Evolutionary conservation across 1,284 basidiomycete species (phyloP).

Genomic region (Xerocomus nothofagi): DNA sequence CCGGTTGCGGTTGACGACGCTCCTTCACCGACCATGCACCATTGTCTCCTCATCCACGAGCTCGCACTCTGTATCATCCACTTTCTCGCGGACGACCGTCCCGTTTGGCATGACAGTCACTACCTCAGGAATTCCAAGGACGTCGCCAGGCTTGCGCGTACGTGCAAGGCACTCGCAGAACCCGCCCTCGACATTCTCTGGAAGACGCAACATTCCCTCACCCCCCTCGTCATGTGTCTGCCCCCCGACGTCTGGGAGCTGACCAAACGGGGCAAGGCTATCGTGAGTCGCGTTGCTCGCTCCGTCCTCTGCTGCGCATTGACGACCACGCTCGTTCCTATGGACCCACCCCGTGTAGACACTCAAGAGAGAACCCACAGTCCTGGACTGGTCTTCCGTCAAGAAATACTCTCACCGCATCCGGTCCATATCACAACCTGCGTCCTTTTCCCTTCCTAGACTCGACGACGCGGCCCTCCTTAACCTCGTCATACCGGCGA

Average conservation of each 20-base stretch:
- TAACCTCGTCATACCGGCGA: slow-evolving; percentile 21
- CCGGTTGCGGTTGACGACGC: neutral
- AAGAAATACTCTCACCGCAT: slow-evolving; percentile 31
- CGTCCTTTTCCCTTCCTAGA: slow-evolving; percentile 22
- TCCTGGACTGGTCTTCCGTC: slow-evolving; percentile 25
- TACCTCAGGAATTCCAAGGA: slow-evolving; percentile 25
- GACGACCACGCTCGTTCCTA: neutral
- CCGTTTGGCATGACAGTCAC: slow-evolving; percentile 17
- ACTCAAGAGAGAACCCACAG: slow-evolving; percentile 21
- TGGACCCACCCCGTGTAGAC: slow-evolving; percentile 12
- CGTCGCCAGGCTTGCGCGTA: slow-evolving; percentile 29
- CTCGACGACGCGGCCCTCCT: slow-evolving; percentile 26
- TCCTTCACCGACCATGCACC: slow-evolving; percentile 25
- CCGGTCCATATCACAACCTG: slow-evolving; percentile 24
- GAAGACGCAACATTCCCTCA: slow-evolving; percentile 31
- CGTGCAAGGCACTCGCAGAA: slow-evolving; percentile 31
- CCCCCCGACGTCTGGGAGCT: slow-evolving; percentile 27
- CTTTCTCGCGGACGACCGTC: slow-evolving; percentile 27
- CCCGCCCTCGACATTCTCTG: slow-evolving; percentile 34
- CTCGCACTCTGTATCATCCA: slow-evolving; percentile 28
- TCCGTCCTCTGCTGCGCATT: neutral
- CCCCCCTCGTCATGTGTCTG: slow-evolving; percentile 33
- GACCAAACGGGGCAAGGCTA: slow-evolving; percentile 14
- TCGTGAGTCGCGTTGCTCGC: slow-evolving; percentile 24
- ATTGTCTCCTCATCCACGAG: slow-evolving; percentile 28